Evolutionary conservation across 2,329 filamentous ascomycete species (phyloP), one percentile per base, ranked within the genome.

Genomic region (Colletotrichum gloeosporioides): DNA sequence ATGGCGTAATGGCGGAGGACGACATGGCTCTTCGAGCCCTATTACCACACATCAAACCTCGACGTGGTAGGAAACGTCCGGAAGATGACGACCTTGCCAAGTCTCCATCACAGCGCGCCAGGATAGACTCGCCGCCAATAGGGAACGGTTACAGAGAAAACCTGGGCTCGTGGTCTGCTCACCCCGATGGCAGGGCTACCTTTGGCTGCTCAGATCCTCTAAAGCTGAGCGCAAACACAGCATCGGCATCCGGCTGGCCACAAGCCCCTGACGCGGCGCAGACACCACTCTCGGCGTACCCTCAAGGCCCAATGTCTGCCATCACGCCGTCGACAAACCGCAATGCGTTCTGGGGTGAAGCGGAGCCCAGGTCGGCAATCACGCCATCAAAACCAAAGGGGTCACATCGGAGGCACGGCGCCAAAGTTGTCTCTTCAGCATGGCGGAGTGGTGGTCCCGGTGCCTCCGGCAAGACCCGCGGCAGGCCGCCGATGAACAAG

Each of bases 11-110:
- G 2, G 86, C 95, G 3, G 95, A 98, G 82, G 96, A 98, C 83
- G 96, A 98, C 83, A 92, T 98, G 83, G 96, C 96, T 3, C 88
- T 98, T 65, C 90, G 96, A 77, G 95, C 96, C 3, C 88, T 98
- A 4, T 89, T 98, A 66, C 96, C 96, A 32, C 93, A 97, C 75
- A 94, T 91, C 80, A 90, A 89, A 78, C 93, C 88, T 77, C 93
- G 89, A 81, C 90, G 89, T 80, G 92, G 90, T 76, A 89, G 88
- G 39, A 90, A 93, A 81, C 91, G 92, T 80, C 90, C 91, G 0
- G 92, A 93, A 9, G 92, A 93, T 18, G 90, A 92, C 8, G 89
- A 92, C 2, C 83, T 84, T 9, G 83, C 83, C 71, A 86, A 86
- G 69, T 88, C 86, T 32, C 88, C 88, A 3, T 85, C 89, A 6